A percentile compares a stretch with the other conserved stretches of the same genome.
Evolutionary conservation across 2,329 filamentous ascomycete genomes (phyloP).

Genomic region (Gnomoniopsis sp.): DNA sequence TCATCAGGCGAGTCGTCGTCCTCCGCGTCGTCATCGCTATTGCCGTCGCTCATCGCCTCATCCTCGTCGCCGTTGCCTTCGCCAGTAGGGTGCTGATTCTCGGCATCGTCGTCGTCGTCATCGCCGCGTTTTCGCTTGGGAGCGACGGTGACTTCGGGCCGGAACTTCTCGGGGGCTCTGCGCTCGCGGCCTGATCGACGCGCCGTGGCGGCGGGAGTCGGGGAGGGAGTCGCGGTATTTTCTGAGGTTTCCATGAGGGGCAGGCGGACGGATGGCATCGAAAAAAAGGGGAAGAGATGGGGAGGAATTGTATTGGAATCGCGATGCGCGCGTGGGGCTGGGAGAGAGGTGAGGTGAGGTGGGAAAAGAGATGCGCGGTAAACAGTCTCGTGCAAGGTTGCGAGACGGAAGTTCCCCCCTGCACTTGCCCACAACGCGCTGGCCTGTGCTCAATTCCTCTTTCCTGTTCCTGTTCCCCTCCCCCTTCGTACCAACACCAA

Average conservation of each 20-base stretch:
- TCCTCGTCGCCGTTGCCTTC: conserved; percentile 32
- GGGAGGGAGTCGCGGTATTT: conserved; percentile 51
- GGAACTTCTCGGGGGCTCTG: conserved; percentile 57
- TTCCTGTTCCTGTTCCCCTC: not conserved
- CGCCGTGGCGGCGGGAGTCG: conserved; percentile 48
- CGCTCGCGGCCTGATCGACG: conserved; percentile 69
- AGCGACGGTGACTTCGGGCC: conserved; percentile 45
- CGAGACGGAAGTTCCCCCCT: conserved; percentile 7
- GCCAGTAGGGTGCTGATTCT: conserved; percentile 43
- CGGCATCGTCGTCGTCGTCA: conserved; percentile 44
- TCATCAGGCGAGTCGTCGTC: conserved; percentile 40
- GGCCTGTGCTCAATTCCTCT: conserved; percentile 9
- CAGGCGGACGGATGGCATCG: conserved; percentile 39
- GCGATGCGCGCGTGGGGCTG: conserved; percentile 13
- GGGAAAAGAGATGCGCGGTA: conserved; percentile 5
- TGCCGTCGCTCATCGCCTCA: conserved; percentile 22
- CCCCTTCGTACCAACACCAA: not conserved
- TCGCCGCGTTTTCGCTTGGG: conserved; percentile 56
- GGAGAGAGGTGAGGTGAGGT: not conserved
- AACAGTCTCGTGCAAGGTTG: conserved; percentile 12
- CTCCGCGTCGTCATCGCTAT: conserved; percentile 30
- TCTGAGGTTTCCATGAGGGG: conserved; percentile 53
- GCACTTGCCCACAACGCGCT: conserved; percentile 16
- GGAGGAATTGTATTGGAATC: conserved; percentile 26
- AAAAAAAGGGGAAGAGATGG: conserved; percentile 10